Conservation (phyloP, 345 rosid species). For the Eucalyptus fibrosa region DNA sequence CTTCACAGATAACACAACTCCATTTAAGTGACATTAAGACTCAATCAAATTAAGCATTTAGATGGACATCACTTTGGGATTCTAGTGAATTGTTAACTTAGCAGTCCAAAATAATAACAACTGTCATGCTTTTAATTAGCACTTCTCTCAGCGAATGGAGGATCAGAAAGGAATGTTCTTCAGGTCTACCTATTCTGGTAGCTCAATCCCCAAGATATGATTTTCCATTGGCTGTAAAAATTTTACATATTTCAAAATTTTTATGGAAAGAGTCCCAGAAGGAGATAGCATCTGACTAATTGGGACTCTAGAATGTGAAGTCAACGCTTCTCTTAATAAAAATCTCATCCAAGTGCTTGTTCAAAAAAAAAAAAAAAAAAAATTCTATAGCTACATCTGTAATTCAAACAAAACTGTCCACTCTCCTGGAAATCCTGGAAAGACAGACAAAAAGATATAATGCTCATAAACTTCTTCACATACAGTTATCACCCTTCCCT, state of each 20-base stretch:
- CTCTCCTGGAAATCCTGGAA: not conserved
- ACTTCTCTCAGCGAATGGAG: not conserved
- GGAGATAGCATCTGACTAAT: not conserved
- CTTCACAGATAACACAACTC: not conserved
- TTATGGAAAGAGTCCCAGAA: not conserved
- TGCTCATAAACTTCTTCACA: not conserved
- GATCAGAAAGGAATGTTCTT: not conserved
- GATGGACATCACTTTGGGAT: not conserved
- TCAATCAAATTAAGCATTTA: not conserved
- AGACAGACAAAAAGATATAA: not conserved
- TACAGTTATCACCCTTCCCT: not conserved
- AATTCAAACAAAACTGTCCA: not conserved
- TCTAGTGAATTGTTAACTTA: not conserved
- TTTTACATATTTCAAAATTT: not conserved
- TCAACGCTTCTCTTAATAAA: not conserved
- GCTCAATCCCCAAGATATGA: not conserved
- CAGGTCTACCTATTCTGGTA: not conserved
- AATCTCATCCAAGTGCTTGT: not conserved
- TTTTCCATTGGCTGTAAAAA: not conserved
- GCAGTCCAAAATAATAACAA: not conserved
- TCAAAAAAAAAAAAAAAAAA: not conserved
- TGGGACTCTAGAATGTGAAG: not conserved
- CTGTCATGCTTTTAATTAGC: not conserved
- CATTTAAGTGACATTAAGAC: not conserved
- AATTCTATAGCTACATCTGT: not conserved